Conservation (phyloP, 768 basidiomycete genomes). For the Boletales sp. region DNA sequence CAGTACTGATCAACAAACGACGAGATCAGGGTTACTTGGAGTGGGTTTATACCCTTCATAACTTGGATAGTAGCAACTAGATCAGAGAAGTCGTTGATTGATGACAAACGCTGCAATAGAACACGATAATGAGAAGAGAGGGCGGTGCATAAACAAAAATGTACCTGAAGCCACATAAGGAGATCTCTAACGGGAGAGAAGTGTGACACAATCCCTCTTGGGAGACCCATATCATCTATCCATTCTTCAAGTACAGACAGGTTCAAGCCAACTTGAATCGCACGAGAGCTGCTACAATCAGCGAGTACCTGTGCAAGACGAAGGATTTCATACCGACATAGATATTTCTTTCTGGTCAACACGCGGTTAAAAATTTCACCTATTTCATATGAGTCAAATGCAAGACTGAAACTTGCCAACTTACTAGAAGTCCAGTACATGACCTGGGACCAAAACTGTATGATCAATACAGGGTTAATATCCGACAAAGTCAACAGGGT, state of each 20-base stretch:
- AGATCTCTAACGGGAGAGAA: slow-evolving; percentile 83
- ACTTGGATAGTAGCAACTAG: slow-evolving; percentile 88
- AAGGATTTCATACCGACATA: slow-evolving; percentile 65
- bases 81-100: slow-evolving; percentile 81
- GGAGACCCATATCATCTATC: slow-evolving; percentile 78
- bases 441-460: slow-evolving; percentile 96
- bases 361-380: slow-evolving; percentile 86
- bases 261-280: slow-evolving; percentile 88
- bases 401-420: slow-evolving; percentile 22
- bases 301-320: background rate
- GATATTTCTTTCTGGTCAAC: slow-evolving; percentile 87
- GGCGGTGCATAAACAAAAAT: background rate
- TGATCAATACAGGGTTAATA: slow-evolving; percentile 82
- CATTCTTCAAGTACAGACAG: slow-evolving; percentile 85
- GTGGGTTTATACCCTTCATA: slow-evolving; percentile 83
- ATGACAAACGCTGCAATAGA: slow-evolving; percentile 67
- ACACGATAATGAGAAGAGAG: background rate
- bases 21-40: slow-evolving; percentile 57
- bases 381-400: slow-evolving; percentile 26
- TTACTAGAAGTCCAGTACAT: slow-evolving; percentile 97
- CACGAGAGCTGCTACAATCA: slow-evolving; percentile 54
- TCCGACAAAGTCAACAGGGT: slow-evolving; percentile 81
- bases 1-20: background rate
- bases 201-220: slow-evolving; percentile 73
- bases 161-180: slow-evolving; percentile 80